A percentile compares a stretch with the other conserved stretches of the same genome.
Conservation (phyloP, 768 basidiomycete species). For the Phanerochaete sordida region DNA sequence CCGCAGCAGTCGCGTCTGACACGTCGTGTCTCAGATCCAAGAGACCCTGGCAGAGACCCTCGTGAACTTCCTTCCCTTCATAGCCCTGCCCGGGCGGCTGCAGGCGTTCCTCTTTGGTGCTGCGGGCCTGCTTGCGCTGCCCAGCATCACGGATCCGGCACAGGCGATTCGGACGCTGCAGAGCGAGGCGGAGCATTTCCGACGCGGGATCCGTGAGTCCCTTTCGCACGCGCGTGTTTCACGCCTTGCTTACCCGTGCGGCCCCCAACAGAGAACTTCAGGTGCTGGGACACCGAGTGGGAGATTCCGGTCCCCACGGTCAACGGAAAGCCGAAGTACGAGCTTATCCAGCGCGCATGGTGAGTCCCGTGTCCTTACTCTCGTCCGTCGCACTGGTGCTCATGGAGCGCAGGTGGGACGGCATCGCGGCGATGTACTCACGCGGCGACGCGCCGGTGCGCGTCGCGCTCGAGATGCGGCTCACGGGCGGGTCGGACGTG, state of each 20-base stretch:
- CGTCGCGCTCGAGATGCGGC: constrained; percentile 26
- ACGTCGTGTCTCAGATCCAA: neutral
- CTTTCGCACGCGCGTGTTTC: neutral
- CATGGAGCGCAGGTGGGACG: constrained; percentile 14
- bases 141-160: constrained; percentile 4
- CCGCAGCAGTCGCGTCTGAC: neutral
- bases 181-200: constrained; percentile 17
- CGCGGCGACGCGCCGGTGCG: constrained; percentile 19
- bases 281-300: constrained; percentile 24
- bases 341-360: constrained; percentile 23
- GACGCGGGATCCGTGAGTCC: constrained; percentile 15
- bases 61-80: constrained; percentile 3
- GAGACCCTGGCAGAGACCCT: constrained; percentile 4
- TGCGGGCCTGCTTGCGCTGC: constrained; percentile 8
- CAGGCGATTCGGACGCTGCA: constrained; percentile 12
- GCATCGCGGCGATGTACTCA: constrained; percentile 6
- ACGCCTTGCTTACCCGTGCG: neutral
- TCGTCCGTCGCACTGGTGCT: neutral
- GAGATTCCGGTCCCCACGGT: constrained; percentile 22
- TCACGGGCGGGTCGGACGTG: constrained; percentile 23
- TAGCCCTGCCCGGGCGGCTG: neutral
- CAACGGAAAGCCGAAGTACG: constrained; percentile 18
- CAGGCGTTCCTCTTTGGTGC: constrained; percentile 12
- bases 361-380: constrained; percentile 6
- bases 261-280: constrained; percentile 20